Conservation (phyloP, 2,329 filamentous ascomycete genomes). For the Aspergillus udagawae region DNA sequence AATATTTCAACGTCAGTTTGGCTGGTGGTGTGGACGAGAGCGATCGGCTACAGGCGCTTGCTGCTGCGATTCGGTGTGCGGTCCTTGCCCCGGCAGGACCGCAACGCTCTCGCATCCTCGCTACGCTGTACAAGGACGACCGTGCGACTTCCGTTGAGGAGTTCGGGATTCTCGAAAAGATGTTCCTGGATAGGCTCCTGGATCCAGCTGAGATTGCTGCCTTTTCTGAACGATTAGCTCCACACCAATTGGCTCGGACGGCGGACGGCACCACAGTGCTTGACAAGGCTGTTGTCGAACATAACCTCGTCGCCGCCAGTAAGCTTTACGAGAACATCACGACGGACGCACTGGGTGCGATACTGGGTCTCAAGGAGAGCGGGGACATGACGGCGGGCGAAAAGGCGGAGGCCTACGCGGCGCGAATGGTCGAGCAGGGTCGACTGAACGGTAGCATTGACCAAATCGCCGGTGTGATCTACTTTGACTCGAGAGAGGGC, state of each 20-base stretch:
- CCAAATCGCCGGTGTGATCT: slow-evolving; percentile 84
- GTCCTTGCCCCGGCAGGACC: slow-evolving; percentile 90
- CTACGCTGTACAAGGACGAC: slow-evolving; percentile 89
- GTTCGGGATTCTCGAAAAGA: slow-evolving; percentile 90
- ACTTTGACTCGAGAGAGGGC: slow-evolving; percentile 70
- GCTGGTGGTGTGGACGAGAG: slow-evolving; percentile 75
- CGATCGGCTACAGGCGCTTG: slow-evolving; percentile 78
- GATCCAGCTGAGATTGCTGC: slow-evolving; percentile 76
- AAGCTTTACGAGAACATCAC: slow-evolving; percentile 73
- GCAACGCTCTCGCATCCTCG: slow-evolving; percentile 72
- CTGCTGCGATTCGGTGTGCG: slow-evolving; percentile 85
- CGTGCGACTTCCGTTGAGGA: slow-evolving; percentile 70
- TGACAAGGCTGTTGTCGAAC: slow-evolving; percentile 88
- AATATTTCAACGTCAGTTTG: slow-evolving; percentile 84
- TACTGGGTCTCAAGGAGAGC: slow-evolving; percentile 66
- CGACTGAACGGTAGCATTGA: slow-evolving; percentile 85
- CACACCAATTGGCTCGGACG: slow-evolving; percentile 86
- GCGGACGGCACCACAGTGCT: slow-evolving; percentile 90
- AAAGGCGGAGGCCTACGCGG: slow-evolving; percentile 85
- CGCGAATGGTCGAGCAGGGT: slow-evolving; percentile 93
- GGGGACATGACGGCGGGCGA: slow-evolving; percentile 52
- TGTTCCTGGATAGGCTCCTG: slow-evolving; percentile 87
- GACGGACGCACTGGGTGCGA: slow-evolving; percentile 68
- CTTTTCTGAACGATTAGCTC: slow-evolving; percentile 74
- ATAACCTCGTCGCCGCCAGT: slow-evolving; percentile 86